phyloP scores from a whole-genome alignment of 192 early-diverging fungal species.

The Mortierella antarctica region DNA sequence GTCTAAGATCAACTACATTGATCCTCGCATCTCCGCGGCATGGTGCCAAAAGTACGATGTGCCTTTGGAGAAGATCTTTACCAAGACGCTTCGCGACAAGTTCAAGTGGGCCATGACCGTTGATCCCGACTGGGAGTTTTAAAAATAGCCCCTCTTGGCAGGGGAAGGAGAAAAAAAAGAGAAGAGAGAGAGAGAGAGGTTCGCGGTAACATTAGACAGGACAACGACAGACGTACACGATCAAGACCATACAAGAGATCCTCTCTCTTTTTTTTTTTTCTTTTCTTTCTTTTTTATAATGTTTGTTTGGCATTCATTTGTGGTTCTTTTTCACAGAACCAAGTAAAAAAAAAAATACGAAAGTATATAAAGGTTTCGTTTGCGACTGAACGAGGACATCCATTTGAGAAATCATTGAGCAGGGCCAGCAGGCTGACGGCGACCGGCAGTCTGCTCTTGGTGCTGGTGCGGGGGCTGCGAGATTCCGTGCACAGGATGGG shows the following conservation, averaged over 20 bases:
- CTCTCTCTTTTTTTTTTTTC: not conserved
- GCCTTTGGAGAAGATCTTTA: conserved; percentile 93
- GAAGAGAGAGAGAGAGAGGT: not conserved
- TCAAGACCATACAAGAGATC: no score
- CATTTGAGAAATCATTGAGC: no score
- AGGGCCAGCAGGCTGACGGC: not conserved
- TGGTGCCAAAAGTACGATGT: conserved; percentile 94
- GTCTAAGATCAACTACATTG: conserved; percentile 99
- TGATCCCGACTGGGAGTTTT: conserved; percentile 70
- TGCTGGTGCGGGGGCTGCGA: not conserved
- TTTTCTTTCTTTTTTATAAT: not conserved
- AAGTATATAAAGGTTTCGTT: no score
- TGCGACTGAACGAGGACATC: no score
- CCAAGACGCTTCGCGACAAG: conserved; percentile 90
- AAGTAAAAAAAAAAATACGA: no score
- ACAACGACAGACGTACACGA: no score
- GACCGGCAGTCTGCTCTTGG: no score
- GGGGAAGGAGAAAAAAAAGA: not conserved
- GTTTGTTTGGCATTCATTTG: not conserved
- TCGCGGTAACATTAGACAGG: no score
- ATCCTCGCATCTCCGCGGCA: conserved; percentile 93
- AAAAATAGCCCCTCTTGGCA: not conserved
- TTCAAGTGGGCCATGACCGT: conserved; percentile 95
- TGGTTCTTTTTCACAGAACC: no score
- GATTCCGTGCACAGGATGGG: not conserved